Conservation (phyloP, 768 basidiomycete genomes). For the Amylocystis lapponica region DNA sequence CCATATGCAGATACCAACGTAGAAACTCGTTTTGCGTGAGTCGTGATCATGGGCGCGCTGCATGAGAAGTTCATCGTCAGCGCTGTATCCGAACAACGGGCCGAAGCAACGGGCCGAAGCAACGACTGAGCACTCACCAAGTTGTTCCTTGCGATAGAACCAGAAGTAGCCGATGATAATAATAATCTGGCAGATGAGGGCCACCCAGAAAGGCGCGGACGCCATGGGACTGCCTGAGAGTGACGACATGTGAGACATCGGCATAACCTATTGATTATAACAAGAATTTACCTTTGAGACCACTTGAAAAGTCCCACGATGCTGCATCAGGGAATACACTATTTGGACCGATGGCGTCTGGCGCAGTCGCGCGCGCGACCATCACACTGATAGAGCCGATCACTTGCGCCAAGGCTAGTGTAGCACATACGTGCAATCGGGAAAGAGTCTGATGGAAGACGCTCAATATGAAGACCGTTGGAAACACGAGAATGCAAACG, state of each 20-base stretch:
- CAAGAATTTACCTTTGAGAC: constrained; percentile 43
- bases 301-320: constrained; percentile 81
- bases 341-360: constrained; percentile 82
- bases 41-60: constrained; percentile 32
- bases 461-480: not conserved
- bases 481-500: constrained; percentile 1
- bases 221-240: constrained; percentile 70
- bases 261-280: constrained; percentile 11
- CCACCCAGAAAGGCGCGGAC: constrained; percentile 83
- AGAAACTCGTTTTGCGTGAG: constrained; percentile 7
- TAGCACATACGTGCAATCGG: constrained; percentile 90
- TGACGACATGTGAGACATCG: constrained; percentile 5
- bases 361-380: constrained; percentile 87
- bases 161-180: constrained; percentile 92
- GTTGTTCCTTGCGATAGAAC: constrained; percentile 96
- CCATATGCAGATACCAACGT: constrained; percentile 16
- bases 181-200: constrained; percentile 69
- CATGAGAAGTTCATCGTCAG: too few relatives aligned
- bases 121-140: constrained; percentile 47
- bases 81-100: not conserved
- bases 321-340: constrained; percentile 91
- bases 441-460: constrained; percentile 60
- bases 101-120: too few relatives aligned
- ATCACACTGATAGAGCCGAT: constrained; percentile 90
- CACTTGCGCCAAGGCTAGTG: constrained; percentile 84